Base-by-base conservation (phyloP, 768 basidiomycete species). In the Kwoniella europaea region DNA sequence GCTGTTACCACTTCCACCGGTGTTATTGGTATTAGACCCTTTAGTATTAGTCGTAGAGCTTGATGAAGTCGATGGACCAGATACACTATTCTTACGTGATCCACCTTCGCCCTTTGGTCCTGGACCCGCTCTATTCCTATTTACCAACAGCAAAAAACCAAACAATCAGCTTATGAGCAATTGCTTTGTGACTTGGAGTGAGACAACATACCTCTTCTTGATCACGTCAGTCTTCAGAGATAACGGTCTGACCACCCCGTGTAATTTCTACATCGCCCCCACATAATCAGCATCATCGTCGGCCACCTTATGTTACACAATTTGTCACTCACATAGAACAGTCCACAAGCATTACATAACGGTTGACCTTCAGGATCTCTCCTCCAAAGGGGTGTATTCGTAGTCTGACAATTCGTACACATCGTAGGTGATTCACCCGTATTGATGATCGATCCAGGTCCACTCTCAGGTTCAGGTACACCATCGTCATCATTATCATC, bases 171-270 rank as follows among this genome's bases (percentile, higher is more conserved):
- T n/a, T 20, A 55, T 6, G 5, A 35, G 35, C 35, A 35, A 35
- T 35, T 7, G 46, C 15, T 15, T 46, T n/a, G 2, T n/a, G 16
- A 52, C 35, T 7, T 7, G 55, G 65, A 53, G 22, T 41, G 24
- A 35, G 35, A 27, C 46, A 41, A 62, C 82, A 70, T 35, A 83
- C 79, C 82, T 73, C 86, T 97, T 98, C 90, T 98, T 97, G 85
- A 96, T 97, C 57, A 95, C 91, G 82, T 98, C 93, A 54, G 95
- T 98, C 88, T 97, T 97, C 71, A 98, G 88, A 50, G 94, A 95
- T 73, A 96, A 86, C 9, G 96, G 96, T 65, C 96, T 88, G 6
- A 94, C 92, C 61, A 98, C 94, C 58, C 94, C 94, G 79, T 98
- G 96, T 50, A 98, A 86, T 90, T 98, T 98, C 92, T 95, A 76